These are phyloP conservation scores for Globisporangium sylvaticum DNA, from an alignment of 352 stramenopile genomes.

Conservation along the genomic window DNA sequence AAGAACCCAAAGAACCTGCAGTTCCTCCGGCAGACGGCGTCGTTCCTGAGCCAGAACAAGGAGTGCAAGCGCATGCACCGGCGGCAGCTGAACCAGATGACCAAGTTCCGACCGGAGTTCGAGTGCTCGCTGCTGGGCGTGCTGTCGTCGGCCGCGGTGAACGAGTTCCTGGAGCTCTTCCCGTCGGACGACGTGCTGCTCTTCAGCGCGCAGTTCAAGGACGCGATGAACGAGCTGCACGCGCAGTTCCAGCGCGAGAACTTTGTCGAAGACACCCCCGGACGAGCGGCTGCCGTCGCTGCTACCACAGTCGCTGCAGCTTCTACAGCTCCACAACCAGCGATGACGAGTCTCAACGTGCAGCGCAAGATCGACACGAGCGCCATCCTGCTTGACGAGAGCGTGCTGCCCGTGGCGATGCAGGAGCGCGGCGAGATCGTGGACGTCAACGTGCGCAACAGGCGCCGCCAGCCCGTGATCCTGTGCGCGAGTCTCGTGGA, in stretches of 20 bases:
- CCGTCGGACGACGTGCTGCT: conserved; percentile 51
- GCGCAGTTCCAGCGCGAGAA: conserved; percentile 73
- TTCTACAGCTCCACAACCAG: not conserved
- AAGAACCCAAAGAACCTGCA: conserved; percentile 14
- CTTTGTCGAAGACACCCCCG: conserved; percentile 29
- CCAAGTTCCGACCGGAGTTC: conserved; percentile 56
- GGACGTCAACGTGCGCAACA: conserved; percentile 44
- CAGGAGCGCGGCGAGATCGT: conserved; percentile 24
- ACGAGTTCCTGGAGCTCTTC: conserved; percentile 73
- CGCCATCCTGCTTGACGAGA: conserved; percentile 57
- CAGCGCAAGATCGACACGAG: conserved; percentile 81
- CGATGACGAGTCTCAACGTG: conserved; percentile 25
- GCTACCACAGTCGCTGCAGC: not conserved
- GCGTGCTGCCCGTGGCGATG: conserved; percentile 50
- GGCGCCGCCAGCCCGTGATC: conserved; percentile 58
- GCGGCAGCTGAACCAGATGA: conserved; percentile 60
- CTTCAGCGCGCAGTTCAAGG: conserved; percentile 58
- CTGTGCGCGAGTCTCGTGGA: conserved; percentile 89
- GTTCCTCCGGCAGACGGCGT: conserved; percentile 50
- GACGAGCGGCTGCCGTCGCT: not conserved
- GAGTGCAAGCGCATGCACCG: conserved; percentile 81
- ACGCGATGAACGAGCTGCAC: conserved; percentile 60
- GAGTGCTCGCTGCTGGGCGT: conserved; percentile 73
- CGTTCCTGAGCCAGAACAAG: conserved; percentile 79
- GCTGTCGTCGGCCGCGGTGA: conserved; percentile 55